phyloP scores from a whole-genome alignment of 192 early-diverging fungal genomes.

The Coemansia javaensis region DNA sequence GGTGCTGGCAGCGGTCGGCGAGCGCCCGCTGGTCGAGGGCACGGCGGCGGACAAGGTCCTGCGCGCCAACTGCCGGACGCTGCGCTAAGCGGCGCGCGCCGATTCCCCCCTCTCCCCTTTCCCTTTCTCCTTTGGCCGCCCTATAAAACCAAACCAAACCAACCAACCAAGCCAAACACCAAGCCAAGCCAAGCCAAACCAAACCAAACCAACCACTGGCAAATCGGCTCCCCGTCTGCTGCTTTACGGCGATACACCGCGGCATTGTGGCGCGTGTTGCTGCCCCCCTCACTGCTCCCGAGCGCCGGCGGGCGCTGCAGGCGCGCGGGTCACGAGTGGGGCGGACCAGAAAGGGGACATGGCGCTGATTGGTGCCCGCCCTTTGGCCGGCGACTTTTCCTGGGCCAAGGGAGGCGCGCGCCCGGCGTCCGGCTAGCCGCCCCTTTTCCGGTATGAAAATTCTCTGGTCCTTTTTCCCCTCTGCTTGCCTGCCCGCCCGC shows the following conservation, averaged over 20 bases:
- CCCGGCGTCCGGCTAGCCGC: too few species aligned
- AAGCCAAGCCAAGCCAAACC: too few species aligned
- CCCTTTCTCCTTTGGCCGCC: neutral
- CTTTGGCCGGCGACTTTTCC: constrained; percentile 1
- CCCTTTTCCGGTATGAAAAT: too few species aligned
- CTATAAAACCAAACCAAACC: too few species aligned
- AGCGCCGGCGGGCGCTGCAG: neutral
- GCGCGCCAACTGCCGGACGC: constrained; percentile 35
- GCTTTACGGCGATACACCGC: too few species aligned
- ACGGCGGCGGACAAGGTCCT: constrained; percentile 38
- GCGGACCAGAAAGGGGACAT: neutral
- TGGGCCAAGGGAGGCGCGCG: too few species aligned
- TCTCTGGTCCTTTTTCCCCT: neutral
- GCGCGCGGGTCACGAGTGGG: neutral
- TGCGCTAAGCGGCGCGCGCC: constrained; percentile 18
- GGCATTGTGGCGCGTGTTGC: too few species aligned
- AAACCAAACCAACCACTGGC: too few species aligned
- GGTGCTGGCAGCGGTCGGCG: constrained; percentile 16
- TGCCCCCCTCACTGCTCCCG: too few species aligned
- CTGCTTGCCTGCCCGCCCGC: constrained; percentile 2
- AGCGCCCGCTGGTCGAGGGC: constrained; percentile 26
- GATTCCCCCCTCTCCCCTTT: neutral
- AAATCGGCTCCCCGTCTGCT: too few species aligned
- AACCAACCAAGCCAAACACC: too few species aligned
- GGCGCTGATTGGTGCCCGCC: neutral